Conservation (phyloP, 140 eudicot genomes). For the Erigeron philadelphicus region DNA sequence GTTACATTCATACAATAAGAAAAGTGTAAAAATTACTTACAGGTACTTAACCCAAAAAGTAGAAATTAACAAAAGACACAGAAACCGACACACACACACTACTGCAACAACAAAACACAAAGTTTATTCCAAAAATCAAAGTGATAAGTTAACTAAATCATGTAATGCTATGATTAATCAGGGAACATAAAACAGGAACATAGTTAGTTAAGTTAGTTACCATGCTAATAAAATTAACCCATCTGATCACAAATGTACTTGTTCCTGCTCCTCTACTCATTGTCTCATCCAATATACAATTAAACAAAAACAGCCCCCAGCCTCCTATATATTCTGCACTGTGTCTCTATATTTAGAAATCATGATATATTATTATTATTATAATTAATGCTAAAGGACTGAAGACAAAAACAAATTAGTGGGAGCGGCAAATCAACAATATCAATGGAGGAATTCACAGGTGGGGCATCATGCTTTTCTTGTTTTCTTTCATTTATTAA, state of each 20-base stretch:
- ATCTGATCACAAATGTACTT: conserved; percentile 73
- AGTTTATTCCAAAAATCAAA: not conserved
- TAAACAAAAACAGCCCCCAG: not conserved
- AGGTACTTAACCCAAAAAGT: too few species aligned
- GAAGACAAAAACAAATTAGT: too few species aligned
- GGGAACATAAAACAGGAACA: not conserved
- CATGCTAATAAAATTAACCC: conserved; percentile 69
- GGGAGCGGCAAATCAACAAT: too few species aligned
- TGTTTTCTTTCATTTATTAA: too few species aligned
- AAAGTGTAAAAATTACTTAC: too few species aligned
- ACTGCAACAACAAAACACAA: not conserved
- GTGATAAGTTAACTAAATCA: not conserved
- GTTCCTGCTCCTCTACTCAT: conserved; percentile 45
- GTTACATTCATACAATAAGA: too few species aligned
- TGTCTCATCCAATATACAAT: not conserved
- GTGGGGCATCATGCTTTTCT: too few species aligned
- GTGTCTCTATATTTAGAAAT: too few species aligned
- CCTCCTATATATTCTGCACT: not conserved
- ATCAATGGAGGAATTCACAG: too few species aligned
- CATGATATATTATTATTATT: too few species aligned
- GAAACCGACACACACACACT: not conserved
- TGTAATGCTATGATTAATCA: not conserved
- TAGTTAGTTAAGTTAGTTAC: conserved; percentile 27
- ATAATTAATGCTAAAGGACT: too few species aligned
- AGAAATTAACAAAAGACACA: not conserved